Base-by-base conservation (phyloP, 2,329 filamentous ascomycete species). In the Sporothrix brasiliensis region DNA sequence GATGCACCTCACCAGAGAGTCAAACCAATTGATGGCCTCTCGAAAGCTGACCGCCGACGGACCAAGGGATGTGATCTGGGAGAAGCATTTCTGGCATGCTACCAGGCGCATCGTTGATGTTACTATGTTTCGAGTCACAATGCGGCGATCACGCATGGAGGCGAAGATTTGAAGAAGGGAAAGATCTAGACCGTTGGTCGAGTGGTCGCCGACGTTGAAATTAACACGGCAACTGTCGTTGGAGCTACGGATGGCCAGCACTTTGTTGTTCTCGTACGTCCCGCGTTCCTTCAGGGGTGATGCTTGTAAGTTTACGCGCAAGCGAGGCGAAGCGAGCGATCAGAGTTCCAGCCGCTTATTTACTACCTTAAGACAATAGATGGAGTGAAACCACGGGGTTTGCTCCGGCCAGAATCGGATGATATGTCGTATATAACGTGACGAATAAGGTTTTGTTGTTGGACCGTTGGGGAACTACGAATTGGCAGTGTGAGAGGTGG, bases 261-360 rank as follows among this genome's bases (percentile, higher is more conserved):
- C 58, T 34, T 21, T 44, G 13, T 14, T 2, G 39, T 13, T 63
- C 9, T 16, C 5, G 47, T 27, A 27, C 41, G 16, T 24, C 7
- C 21, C 11, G 11, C 16, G 13, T 47, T 47, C 14, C 16, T 34
- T n/a, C 58, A 63, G 58, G 58, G 58, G 58, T 63, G 24, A 47
- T 63, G 58, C 58, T 63, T 63, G 58, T 39, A 47, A 27, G 56
- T 24, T 21, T 24, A 4, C 39, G 47, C 58, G 39, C 58, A 63
- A 63, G 58, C 58, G 58, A 63, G 58, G 30, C n/a, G 58, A 63
- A 63, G 58, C 58, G 58, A 63, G 58, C 47, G 21, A 47, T 63
- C 58, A 24, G 7, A 63, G 39, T 47, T 47, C 58, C 13, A 27
- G 58, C 58, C 58, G 58, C 39, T 34, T 11, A 13, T 61, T 21